These are phyloP conservation scores for Cystobasidium pallidum DNA, from an alignment of 1,284 basidiomycete species.

Conservation along the genomic window DNA sequence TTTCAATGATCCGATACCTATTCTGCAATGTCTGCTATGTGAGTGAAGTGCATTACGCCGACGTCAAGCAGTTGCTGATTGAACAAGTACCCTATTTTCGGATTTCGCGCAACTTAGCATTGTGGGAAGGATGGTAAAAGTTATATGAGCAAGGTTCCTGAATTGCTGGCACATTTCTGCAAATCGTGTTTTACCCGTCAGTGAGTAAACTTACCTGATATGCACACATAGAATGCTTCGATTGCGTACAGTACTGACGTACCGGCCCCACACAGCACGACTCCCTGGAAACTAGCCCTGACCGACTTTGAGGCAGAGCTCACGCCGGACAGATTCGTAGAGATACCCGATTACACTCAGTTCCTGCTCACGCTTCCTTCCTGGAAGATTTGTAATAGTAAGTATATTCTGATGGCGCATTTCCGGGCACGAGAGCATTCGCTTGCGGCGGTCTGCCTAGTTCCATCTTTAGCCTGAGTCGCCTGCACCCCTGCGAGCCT, in stretches of 20 bases:
- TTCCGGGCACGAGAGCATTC: too few species aligned
- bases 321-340: neutral
- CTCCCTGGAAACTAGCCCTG: neutral
- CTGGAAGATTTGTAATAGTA: neutral
- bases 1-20: constrained; percentile 7
- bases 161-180: constrained; percentile 19
- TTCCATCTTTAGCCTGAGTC: too few species aligned
- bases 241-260: neutral
- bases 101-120: neutral
- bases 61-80: too few species aligned
- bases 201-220: neutral
- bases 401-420: neutral
- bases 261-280: neutral
- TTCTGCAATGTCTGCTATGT: constrained; percentile 22
- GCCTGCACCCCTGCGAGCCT: too few species aligned
- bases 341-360: constrained; percentile 7
- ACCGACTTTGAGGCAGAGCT: neutral
- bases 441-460: too few species aligned
- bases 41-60: neutral
- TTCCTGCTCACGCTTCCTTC: constrained; percentile 6
- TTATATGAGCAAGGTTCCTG: constrained; percentile 13
- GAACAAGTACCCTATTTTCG: too few species aligned
- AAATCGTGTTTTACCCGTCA: neutral
- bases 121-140: neutral
- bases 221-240: neutral